phyloP scores from a whole-genome alignment of 306 rosid species.

The Trifolium pratense region DNA sequence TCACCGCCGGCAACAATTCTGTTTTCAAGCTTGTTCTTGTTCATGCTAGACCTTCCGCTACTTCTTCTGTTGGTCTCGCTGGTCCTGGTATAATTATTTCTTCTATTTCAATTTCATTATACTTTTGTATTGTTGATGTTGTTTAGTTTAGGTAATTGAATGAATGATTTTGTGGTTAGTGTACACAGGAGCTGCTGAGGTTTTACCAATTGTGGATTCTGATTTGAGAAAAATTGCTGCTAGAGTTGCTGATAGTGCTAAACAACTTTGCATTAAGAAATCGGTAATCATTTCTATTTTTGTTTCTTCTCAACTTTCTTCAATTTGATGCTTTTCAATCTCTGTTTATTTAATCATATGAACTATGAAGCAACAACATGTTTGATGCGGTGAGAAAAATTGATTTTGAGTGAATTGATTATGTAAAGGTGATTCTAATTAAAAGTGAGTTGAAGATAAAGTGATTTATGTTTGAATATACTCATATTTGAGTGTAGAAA shows the following conservation, averaged over 20 bases:
- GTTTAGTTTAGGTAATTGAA: not conserved
- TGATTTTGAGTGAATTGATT: too few species aligned
- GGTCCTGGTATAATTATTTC: constrained; percentile 60
- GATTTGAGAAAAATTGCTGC: constrained; percentile 56
- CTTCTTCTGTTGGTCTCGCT: constrained; percentile 58
- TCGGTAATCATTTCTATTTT: constrained; percentile 34
- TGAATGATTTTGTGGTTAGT: constrained; percentile 2
- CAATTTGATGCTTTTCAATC: not conserved
- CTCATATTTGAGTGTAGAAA: too few species aligned
- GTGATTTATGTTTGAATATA: too few species aligned
- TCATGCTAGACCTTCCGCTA: constrained; percentile 63
- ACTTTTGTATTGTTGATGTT: not conserved
- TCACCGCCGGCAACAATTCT: constrained; percentile 11
- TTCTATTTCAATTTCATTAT: not conserved
- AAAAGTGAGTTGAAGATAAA: too few species aligned
- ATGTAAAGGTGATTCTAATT: too few species aligned
- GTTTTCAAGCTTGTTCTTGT: constrained; percentile 69
- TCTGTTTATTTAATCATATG: not conserved
- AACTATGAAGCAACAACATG: too few species aligned
- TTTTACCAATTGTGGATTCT: constrained; percentile 60
- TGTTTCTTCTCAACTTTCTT: not conserved
- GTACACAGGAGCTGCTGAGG: constrained; percentile 57
- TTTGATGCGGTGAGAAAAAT: too few species aligned
- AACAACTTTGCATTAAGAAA: constrained; percentile 51
- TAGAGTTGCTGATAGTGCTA: constrained; percentile 50